Conservation (phyloP, 2,329 filamentous ascomycete genomes). For the Colletotrichum musicola region DNA sequence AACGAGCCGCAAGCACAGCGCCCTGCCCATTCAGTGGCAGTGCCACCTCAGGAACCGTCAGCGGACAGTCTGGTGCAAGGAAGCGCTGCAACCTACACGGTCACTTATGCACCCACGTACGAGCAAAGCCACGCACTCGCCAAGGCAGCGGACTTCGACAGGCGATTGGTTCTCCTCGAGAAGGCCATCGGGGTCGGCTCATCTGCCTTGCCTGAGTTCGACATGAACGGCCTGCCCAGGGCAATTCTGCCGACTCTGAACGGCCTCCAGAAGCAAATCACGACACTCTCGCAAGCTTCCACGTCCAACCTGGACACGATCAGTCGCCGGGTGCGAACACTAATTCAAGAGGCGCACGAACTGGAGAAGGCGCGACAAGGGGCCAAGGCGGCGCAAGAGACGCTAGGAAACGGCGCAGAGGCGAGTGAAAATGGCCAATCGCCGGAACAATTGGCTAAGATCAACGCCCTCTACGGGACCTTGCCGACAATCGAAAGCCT, state of each 20-base stretch:
- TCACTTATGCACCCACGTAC: conserved; percentile 74
- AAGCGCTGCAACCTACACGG: conserved; percentile 64
- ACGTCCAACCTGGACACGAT: conserved; percentile 80
- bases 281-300: conserved; percentile 78
- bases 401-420: conserved; percentile 62
- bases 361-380: conserved; percentile 74
- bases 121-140: conserved; percentile 79
- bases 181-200: conserved; percentile 83
- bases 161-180: conserved; percentile 83
- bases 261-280: conserved; percentile 83
- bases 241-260: conserved; percentile 88
- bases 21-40: neutral
- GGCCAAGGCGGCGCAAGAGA: conserved; percentile 72
- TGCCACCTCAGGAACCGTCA: conserved; percentile 38
- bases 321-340: conserved; percentile 75
- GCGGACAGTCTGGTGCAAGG: conserved; percentile 40
- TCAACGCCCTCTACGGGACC: conserved; percentile 91
- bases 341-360: conserved; percentile 79
- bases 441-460: conserved; percentile 83
- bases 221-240: conserved; percentile 66
- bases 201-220: conserved; percentile 73
- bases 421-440: conserved; percentile 60
- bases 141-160: conserved; percentile 89
- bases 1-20: conserved; percentile 44
- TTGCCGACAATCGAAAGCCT: conserved; percentile 90